Evolutionary conservation across 345 rosid genomes (phyloP).

Genomic region (Gossypium turneri): DNA sequence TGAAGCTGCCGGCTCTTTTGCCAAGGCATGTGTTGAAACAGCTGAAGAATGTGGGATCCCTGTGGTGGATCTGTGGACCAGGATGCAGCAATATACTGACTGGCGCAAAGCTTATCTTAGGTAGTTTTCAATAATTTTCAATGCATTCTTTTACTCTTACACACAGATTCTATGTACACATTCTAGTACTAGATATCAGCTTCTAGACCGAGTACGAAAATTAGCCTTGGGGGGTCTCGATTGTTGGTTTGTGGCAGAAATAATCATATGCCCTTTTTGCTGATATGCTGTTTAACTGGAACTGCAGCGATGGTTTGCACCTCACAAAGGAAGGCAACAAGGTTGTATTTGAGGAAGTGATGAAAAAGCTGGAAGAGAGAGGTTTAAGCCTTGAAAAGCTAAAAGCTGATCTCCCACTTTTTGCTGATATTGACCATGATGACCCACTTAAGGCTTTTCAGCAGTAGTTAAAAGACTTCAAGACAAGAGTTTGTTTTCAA

Average conservation of each 20-base stretch:
- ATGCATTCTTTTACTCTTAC: too few species aligned
- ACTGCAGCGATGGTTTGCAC: conserved; percentile 80
- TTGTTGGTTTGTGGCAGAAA: background rate
- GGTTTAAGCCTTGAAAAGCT: conserved; percentile 54
- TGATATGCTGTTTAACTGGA: background rate
- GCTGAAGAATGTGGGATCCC: conserved; percentile 54
- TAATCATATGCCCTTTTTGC: background rate
- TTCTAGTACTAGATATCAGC: background rate
- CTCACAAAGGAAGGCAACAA: conserved; percentile 53
- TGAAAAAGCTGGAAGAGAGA: conserved; percentile 43
- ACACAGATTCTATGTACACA: background rate
- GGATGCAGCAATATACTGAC: conserved; percentile 60
- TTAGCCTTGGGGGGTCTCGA: background rate
- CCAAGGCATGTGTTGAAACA: conserved; percentile 52
- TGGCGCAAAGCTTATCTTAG: conserved; percentile 62
- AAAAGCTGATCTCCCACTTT: conserved; percentile 56
- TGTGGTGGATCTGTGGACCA: conserved; percentile 68
- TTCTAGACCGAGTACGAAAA: too few species aligned
- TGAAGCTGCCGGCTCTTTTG: conserved; percentile 74
- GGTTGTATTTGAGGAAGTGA: conserved; percentile 71
- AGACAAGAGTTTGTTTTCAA: too few species aligned
- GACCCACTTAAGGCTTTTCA: conserved; percentile 65
- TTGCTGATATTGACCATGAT: conserved; percentile 48
- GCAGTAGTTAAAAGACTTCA: conserved; percentile 6
- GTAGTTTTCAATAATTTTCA: conserved; percentile 26